Conservation (phyloP, 768 basidiomycete genomes). For the Leccinum olivaceopallidum region DNA sequence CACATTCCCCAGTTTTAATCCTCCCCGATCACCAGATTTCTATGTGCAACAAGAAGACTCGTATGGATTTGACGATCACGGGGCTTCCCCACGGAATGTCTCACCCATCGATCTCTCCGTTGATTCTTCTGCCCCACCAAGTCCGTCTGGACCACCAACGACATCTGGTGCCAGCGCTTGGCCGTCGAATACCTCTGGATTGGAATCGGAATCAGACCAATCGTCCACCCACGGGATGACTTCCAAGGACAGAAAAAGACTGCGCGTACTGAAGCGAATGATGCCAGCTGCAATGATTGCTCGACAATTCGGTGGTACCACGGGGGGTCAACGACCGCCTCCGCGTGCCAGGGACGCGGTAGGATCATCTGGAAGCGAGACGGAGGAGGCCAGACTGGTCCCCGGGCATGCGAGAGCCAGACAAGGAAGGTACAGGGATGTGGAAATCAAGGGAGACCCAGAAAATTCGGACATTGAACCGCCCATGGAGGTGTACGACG, state of each 20-base stretch:
- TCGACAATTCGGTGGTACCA: conserved; percentile 26
- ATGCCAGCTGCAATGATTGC: conserved; percentile 56
- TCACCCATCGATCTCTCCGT: conserved; percentile 7
- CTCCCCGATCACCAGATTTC: conserved; percentile 14
- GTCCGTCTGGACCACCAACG: conserved; percentile 16
- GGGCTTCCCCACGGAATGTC: neutral
- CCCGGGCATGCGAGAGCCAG: conserved; percentile 55
- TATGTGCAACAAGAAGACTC: conserved; percentile 17
- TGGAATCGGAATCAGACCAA: conserved; percentile 23
- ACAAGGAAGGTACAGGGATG: conserved; percentile 33
- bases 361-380: conserved; percentile 31
- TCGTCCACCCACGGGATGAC: conserved; percentile 20
- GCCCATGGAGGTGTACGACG: neutral
- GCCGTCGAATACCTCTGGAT: conserved; percentile 17
- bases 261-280: conserved; percentile 47
- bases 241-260: conserved; percentile 35
- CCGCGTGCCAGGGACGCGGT: conserved; percentile 9
- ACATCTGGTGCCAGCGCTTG: conserved; percentile 21
- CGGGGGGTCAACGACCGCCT: conserved; percentile 11
- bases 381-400: conserved; percentile 41
- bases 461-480: conserved; percentile 53
- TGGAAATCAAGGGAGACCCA: conserved; percentile 59
- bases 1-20: neutral
- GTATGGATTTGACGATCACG: conserved; percentile 13
- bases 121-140: conserved; percentile 14